A percentile compares a stretch with the other conserved stretches of the same genome.
Evolutionary conservation across 257 asterid species (phyloP).

Genomic region (Schizonepeta tenuifolia): DNA sequence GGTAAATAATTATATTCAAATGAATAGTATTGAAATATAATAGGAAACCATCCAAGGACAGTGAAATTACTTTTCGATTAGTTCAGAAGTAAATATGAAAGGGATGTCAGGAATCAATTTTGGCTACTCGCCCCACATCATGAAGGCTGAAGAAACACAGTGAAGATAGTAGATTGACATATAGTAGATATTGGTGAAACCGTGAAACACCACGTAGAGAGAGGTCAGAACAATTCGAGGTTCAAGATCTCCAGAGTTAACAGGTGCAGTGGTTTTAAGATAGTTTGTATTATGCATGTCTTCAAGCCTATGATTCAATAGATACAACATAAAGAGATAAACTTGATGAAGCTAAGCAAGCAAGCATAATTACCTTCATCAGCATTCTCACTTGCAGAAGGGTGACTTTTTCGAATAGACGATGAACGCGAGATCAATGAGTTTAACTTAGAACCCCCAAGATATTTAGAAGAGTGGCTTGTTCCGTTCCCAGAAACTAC

Average conservation of each 20-base stretch:
- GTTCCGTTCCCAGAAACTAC: conserved; percentile 70
- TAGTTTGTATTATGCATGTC: conserved; percentile 16
- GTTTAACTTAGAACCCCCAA: conserved; percentile 65
- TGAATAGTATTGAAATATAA: conserved; percentile 12
- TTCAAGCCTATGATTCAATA: conserved; percentile 9
- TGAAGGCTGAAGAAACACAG: conserved; percentile 1
- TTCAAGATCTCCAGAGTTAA: neutral
- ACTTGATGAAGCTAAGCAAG: neutral
- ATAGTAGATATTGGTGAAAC: neutral
- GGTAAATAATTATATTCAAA: conserved; percentile 2
- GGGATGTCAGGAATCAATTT: neutral
- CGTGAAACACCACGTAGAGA: neutral
- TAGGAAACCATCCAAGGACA: neutral
- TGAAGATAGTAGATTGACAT: neutral
- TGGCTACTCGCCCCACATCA: conserved; percentile 1
- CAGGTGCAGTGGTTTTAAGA: conserved; percentile 21
- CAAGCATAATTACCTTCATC: conserved; percentile 76
- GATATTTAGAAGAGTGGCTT: conserved; percentile 63
- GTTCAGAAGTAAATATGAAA: neutral
- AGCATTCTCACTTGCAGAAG: conserved; percentile 60
- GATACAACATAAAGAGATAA: conserved; percentile 23
- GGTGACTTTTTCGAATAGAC: conserved; percentile 70
- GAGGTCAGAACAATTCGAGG: neutral
- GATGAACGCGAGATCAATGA: conserved; percentile 65
- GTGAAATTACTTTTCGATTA: conserved; percentile 2